Percentiles rank a stretch among this genome's conserved stretches.
These are phyloP conservation scores for Clitocybe nebularis DNA, from an alignment of 1,284 basidiomycete species.

Conservation along the genomic window DNA sequence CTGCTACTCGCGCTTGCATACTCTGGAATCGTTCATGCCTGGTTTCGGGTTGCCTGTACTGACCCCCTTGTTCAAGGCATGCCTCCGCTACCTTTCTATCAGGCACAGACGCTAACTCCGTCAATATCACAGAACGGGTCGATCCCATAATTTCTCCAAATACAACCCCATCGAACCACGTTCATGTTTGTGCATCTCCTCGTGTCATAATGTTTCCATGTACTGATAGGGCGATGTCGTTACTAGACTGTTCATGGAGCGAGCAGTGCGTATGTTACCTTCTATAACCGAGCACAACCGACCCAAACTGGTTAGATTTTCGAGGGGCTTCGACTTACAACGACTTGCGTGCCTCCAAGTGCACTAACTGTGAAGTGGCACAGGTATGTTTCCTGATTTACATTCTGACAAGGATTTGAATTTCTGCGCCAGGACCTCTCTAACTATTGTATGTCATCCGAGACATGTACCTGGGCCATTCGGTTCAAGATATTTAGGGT, in stretches of 20 bases:
- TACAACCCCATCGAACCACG: constrained; percentile 32
- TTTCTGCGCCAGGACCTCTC: constrained; percentile 27
- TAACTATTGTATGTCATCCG: constrained; percentile 27
- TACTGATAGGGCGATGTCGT: no score
- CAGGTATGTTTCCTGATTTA: constrained; percentile 20
- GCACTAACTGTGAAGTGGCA: constrained; percentile 33
- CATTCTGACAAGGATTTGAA: no score
- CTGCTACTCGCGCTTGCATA: constrained; percentile 12
- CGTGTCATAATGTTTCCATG: not conserved
- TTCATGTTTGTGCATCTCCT: constrained; percentile 30
- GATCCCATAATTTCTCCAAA: constrained; percentile 43
- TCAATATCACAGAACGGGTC: constrained; percentile 30
- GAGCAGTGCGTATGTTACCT: constrained; percentile 21
- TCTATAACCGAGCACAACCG: not conserved
- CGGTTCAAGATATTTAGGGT: no score
- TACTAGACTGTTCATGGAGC: constrained; percentile 32
- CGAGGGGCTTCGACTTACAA: constrained; percentile 31
- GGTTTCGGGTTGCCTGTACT: constrained; percentile 40
- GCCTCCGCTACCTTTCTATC: not conserved
- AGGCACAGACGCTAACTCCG: not conserved
- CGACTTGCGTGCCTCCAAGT: constrained; percentile 30
- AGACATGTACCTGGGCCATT: no score
- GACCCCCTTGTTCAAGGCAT: constrained; percentile 33
- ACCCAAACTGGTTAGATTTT: constrained; percentile 24
- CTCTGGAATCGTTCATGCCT: constrained; percentile 26